Evolutionary conservation across 192 early-diverging fungal species (phyloP).

Genomic region (Funneliformis mosseae): DNA sequence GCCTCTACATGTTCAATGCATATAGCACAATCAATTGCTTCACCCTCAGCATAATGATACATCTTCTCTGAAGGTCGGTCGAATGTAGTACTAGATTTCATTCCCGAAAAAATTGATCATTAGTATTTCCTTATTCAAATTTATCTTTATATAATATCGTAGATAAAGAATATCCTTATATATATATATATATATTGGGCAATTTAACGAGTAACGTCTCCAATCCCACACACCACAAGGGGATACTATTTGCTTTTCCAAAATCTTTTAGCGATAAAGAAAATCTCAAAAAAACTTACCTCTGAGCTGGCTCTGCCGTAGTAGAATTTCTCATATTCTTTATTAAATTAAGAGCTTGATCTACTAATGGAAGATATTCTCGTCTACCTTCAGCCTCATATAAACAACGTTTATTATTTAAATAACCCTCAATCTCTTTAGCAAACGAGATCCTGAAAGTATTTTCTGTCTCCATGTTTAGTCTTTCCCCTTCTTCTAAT

Average conservation of each 20-base stretch:
- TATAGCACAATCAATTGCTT: conserved; percentile 18
- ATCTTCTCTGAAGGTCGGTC: conserved; percentile 8
- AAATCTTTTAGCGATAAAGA: too few relatives aligned
- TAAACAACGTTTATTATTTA: conserved; percentile 10
- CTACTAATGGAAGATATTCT: conserved; percentile 14
- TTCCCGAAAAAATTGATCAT: background rate
- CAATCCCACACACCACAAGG: too few relatives aligned
- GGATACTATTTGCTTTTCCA: too few relatives aligned
- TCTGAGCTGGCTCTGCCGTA: background rate
- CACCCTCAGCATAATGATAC: conserved; percentile 26
- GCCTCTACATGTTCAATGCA: conserved; percentile 18
- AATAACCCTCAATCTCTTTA: conserved; percentile 12
- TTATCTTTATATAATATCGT: too few relatives aligned
- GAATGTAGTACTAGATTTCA: background rate
- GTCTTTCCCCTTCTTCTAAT: background rate
- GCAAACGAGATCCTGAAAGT: background rate
- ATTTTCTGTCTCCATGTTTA: background rate
- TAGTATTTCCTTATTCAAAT: too few relatives aligned
- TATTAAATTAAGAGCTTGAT: background rate
- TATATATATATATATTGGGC: too few relatives aligned
- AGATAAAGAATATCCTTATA: too few relatives aligned
- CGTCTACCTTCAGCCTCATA: conserved; percentile 16
- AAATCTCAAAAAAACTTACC: background rate
- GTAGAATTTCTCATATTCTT: background rate
- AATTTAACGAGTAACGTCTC: too few relatives aligned